These are phyloP conservation scores for Paralagenidium karlingii DNA, from an alignment of 352 stramenopile species.

Conservation along the genomic window DNA sequence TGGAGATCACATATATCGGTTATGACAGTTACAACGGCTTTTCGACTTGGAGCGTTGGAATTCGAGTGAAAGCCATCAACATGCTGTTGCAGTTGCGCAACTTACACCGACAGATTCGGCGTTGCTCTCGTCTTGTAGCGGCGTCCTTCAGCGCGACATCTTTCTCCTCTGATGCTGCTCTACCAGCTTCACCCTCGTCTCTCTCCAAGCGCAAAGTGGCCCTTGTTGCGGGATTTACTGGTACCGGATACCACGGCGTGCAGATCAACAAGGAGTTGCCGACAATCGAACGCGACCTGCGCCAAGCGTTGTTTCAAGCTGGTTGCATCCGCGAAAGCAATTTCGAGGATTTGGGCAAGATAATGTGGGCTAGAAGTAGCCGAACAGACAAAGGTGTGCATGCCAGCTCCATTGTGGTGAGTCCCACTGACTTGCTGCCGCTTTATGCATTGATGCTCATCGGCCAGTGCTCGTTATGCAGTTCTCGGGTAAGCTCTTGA, in stretches of 20 bases:
- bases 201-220: slow-evolving; percentile 82
- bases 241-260: slow-evolving; percentile 58
- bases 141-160: too few relatives aligned
- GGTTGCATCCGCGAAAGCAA: slow-evolving; percentile 83
- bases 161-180: too few relatives aligned
- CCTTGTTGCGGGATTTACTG: slow-evolving; percentile 75
- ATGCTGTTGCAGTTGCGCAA: too few relatives aligned
- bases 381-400: slow-evolving; percentile 89
- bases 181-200: neutral
- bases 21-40: too few relatives aligned
- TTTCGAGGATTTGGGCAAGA: slow-evolving; percentile 78
- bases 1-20: too few relatives aligned
- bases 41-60: too few relatives aligned
- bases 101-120: too few relatives aligned
- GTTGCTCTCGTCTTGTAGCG: too few relatives aligned
- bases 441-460: too few relatives aligned
- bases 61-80: too few relatives aligned
- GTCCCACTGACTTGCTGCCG: slow-evolving; percentile 6
- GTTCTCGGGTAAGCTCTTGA: slow-evolving; percentile 81
- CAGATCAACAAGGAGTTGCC: slow-evolving; percentile 67
- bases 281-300: slow-evolving; percentile 80
- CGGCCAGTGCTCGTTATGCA: slow-evolving; percentile 7
- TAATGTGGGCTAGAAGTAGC: slow-evolving; percentile 83
- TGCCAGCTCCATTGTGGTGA: slow-evolving; percentile 78
- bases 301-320: slow-evolving; percentile 55